Evolutionary conservation across 805 yeast species (phyloP).

Genomic region (Metschnikowia shivogae): DNA sequence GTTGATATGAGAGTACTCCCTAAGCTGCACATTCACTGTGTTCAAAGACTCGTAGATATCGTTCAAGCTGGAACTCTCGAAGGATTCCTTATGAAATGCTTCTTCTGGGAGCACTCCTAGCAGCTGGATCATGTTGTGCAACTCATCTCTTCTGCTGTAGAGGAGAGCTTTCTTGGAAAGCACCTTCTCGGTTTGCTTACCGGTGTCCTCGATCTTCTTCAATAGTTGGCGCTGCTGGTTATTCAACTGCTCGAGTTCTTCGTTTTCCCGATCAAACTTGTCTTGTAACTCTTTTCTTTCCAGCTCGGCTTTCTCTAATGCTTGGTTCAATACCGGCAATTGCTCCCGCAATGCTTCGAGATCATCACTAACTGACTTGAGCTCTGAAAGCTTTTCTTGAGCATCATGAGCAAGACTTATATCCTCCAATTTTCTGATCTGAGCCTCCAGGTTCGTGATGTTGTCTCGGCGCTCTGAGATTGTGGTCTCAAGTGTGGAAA

Average conservation of each 20-base stretch:
- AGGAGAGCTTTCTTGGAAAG: conserved; percentile 60
- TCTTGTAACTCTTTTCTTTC: conserved; percentile 15
- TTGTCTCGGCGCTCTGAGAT: conserved; percentile 19
- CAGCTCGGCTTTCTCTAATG: conserved; percentile 26
- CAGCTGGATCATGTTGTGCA: conserved; percentile 69
- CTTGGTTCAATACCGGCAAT: conserved; percentile 20
- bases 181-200: conserved; percentile 60
- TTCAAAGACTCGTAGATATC: conserved; percentile 52
- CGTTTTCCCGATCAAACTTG: conserved; percentile 35
- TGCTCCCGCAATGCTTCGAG: conserved; percentile 23
- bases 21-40: conserved; percentile 51
- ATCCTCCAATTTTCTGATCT: conserved; percentile 9
- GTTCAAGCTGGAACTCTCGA: conserved; percentile 45
- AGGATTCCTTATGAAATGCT: conserved; percentile 48
- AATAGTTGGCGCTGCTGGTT: conserved; percentile 53
- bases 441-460: conserved; percentile 7
- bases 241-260: conserved; percentile 45
- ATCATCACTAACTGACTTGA: conserved; percentile 23
- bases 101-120: conserved; percentile 89
- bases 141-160: conserved; percentile 60
- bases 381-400: conserved; percentile 19
- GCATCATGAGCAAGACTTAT: conserved; percentile 3
- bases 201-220: conserved; percentile 54
- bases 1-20: conserved; percentile 72
- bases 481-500: conserved; percentile 45